phyloP scores from a whole-genome alignment of 2,329 filamentous ascomycete genomes.

The Botrytis sinoallii region DNA sequence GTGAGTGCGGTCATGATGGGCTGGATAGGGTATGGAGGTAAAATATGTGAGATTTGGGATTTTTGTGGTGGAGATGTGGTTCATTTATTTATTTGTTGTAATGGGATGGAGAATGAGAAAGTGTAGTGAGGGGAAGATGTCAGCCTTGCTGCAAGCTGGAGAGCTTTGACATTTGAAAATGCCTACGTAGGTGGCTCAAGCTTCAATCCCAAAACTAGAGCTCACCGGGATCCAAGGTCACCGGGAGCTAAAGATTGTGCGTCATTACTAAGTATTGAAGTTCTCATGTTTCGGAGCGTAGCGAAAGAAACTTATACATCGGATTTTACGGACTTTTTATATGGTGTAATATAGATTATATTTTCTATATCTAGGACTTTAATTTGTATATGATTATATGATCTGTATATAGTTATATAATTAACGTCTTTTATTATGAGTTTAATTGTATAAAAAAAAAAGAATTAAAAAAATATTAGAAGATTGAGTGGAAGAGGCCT shows the following conservation, averaged over 20 bases:
- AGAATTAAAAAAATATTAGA: no score
- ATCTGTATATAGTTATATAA: no score
- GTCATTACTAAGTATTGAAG: not conserved
- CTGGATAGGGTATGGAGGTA: not conserved
- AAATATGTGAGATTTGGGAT: not conserved
- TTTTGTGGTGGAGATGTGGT: not conserved
- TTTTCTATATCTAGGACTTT: no score
- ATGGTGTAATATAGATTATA: no score
- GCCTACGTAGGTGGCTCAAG: not conserved
- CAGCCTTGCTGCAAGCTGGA: slow-evolving; percentile 2
- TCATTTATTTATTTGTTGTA: not conserved
- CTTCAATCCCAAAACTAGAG: not conserved
- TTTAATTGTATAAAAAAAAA: no score
- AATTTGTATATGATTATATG: no score
- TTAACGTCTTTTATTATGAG: no score
- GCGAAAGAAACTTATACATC: no score
- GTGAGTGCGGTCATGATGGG: not conserved
- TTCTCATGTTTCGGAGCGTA: not conserved
- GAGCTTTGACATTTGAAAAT: not conserved
- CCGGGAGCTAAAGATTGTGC: not conserved
- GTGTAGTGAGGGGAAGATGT: not conserved
- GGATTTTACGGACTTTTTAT: no score
- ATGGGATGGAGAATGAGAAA: not conserved
- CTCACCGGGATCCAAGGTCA: no score
- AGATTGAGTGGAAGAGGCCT: no score